Conservation (phyloP, 345 rosid species). For the Gossypium anomalum region DNA sequence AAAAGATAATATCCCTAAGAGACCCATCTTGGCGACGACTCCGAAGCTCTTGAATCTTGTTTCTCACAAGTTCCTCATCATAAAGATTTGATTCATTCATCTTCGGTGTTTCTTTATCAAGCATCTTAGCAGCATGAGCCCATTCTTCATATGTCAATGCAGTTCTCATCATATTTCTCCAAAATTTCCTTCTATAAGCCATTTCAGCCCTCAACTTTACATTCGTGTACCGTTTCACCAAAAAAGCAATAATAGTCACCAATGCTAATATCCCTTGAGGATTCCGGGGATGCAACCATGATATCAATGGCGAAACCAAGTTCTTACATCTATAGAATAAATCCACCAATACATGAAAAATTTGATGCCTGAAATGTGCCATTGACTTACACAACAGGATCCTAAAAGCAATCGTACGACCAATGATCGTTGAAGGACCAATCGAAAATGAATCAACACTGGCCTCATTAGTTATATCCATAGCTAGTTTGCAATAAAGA, state of each 20-base stretch:
- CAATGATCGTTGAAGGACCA: conserved; percentile 83
- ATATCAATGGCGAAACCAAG: conserved; percentile 40
- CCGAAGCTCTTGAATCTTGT: conserved; percentile 78
- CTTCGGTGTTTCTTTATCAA: conserved; percentile 77
- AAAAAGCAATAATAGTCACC: conserved; percentile 79
- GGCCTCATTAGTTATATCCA: conserved; percentile 96
- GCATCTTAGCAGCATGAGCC: conserved; percentile 99
- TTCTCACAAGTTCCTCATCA: conserved; percentile 83
- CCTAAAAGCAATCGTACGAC: conserved; percentile 82
- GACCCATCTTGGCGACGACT: conserved; percentile 88
- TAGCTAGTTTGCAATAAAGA: conserved; percentile 16
- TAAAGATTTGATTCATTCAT: conserved; percentile 72
- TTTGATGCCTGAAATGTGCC: conserved; percentile 54
- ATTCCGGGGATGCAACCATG: conserved; percentile 93
- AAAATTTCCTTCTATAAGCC: conserved; percentile 93
- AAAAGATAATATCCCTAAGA: conserved; percentile 83
- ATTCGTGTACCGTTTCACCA: conserved; percentile 75
- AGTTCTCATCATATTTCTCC: conserved; percentile 95
- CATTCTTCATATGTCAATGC: conserved; percentile 95
- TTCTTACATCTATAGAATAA: conserved; percentile 43
- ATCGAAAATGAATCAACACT: conserved; percentile 70
- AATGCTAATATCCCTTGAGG: conserved; percentile 94
- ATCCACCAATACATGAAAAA: conserved; percentile 37
- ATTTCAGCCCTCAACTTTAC: conserved; percentile 85
- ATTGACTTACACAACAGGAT: conserved; percentile 76